Evolutionary conservation across 2,329 filamentous ascomycete genomes (phyloP), one percentile per base, ranked within the genome.

Genomic region (Alternaria brassicae): DNA sequence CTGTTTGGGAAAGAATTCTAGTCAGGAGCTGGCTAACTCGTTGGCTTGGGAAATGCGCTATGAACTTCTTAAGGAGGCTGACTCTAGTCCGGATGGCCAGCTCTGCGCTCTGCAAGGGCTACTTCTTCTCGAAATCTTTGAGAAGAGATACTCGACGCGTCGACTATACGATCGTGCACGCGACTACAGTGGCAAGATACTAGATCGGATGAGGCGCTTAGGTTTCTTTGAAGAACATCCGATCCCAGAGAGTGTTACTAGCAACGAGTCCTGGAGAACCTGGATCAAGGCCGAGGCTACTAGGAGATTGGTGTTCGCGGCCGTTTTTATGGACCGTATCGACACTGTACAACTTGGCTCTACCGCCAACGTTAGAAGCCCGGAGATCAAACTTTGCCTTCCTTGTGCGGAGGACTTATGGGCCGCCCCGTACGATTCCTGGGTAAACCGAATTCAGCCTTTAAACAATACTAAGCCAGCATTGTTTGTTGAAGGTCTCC

Each of bases 281-380:
- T 98, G 95, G 95, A 95, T 98, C 70, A 93, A 90, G 12, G 93
- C 93, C 50, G 95, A 99, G 76, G 91, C 94, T 1, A 98, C 93
- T 0, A 85, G 92, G 28, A 87, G 95, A 59, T 92, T 91, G 3
- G 95, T 93, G 0, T 98, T 97, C 79, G 93, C 91, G 0, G 95
- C 95, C 0, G 98, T 98, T 73, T 88, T 97, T 41, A 89, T 98
- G 65, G 95, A 99, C 76, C 96, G 93, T 4, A 96, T 93, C 2
- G 95, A 99, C 77, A 93, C 93, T 1, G 97, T 93, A 27, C 97
- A 98, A 91, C 98, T 98, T 77, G 95, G 94, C 0, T 95, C 98
- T 77, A 95, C 93, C 3, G 94, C 92, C 0, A 93, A 96, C 41
- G 97, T 98, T 94, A 93, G 96, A 7, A 93, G 93, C 2, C 93